Percentiles rank a stretch among this genome's conserved stretches.
Evolutionary conservation across 441 rosid genomes (phyloP).

Genomic region (Eruca vesicaria): DNA sequence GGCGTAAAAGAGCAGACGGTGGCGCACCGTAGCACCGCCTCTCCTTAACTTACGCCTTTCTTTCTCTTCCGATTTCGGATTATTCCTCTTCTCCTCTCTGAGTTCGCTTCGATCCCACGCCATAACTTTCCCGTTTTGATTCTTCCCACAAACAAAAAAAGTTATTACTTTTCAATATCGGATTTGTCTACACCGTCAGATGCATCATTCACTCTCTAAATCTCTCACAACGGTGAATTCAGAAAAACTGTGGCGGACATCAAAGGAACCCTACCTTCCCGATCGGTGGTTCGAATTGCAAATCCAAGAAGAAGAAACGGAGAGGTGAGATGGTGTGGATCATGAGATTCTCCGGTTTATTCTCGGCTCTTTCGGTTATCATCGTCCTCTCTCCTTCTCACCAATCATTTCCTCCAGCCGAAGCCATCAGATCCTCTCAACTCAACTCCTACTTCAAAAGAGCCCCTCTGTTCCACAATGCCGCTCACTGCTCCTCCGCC

Average conservation of each 20-base stretch:
- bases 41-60: conserved; percentile 40
- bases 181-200: neutral
- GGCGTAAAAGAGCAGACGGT: conserved; percentile 37
- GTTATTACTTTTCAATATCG: neutral
- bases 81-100: conserved; percentile 38
- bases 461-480: conserved; percentile 67
- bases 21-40: conserved; percentile 54
- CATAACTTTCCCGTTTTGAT: no score
- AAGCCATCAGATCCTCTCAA: conserved; percentile 70
- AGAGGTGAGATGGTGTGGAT: conserved; percentile 56
- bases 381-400: conserved; percentile 73
- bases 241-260: conserved; percentile 59
- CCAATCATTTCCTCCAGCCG: conserved; percentile 83
- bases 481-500: conserved; percentile 50
- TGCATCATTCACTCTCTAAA: neutral
- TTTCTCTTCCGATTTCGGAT: conserved; percentile 25
- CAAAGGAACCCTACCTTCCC: conserved; percentile 47
- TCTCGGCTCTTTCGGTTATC: conserved; percentile 68
- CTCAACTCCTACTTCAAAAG: conserved; percentile 23
- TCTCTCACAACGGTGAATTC: neutral
- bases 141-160: neutral
- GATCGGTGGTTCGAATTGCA: conserved; percentile 48
- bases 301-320: conserved; percentile 37
- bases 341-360: conserved; percentile 64
- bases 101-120: conserved; percentile 32